Evolutionary conservation across 495 filamentous ascomycete genomes (phyloP).

Genomic region (Sphaerosporella brunnea): DNA sequence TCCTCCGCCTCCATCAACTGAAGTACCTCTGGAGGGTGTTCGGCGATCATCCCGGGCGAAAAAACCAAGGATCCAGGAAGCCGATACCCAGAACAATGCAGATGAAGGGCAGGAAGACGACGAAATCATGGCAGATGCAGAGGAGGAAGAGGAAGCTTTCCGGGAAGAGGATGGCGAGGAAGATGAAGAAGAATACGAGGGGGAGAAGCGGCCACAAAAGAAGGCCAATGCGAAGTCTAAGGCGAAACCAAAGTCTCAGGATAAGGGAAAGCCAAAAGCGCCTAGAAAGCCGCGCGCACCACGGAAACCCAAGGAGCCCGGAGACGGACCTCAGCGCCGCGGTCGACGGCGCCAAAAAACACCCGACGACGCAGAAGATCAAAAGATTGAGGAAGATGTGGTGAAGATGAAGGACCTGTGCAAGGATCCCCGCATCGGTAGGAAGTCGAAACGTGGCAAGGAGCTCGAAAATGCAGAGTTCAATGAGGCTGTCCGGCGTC

Average conservation of each 20-base stretch:
- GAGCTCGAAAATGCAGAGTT: constrained; percentile 32
- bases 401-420: constrained; percentile 73
- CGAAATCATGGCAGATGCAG: background rate
- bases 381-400: constrained; percentile 47
- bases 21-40: background rate
- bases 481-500: constrained; percentile 1
- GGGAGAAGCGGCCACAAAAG: constrained; percentile 11
- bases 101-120: constrained; percentile 11
- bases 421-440: constrained; percentile 57
- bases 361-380: constrained; percentile 57
- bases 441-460: constrained; percentile 53
- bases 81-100: constrained; percentile 3
- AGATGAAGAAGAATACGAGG: constrained; percentile 17
- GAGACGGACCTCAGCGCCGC: too few relatives aligned
- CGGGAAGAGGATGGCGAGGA: constrained; percentile 25
- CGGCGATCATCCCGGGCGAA: background rate
- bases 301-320: constrained; percentile 16
- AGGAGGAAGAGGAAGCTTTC: background rate
- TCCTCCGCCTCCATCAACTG: background rate
- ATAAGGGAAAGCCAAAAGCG: constrained; percentile 19
- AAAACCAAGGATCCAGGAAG: background rate
- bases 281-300: constrained; percentile 21
- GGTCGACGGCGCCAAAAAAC: constrained; percentile 22
- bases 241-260: constrained; percentile 3
- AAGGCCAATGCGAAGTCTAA: constrained; percentile 14